Conservation (phyloP, 129 eudicot species). For the Centrapalus pauciflorus region DNA sequence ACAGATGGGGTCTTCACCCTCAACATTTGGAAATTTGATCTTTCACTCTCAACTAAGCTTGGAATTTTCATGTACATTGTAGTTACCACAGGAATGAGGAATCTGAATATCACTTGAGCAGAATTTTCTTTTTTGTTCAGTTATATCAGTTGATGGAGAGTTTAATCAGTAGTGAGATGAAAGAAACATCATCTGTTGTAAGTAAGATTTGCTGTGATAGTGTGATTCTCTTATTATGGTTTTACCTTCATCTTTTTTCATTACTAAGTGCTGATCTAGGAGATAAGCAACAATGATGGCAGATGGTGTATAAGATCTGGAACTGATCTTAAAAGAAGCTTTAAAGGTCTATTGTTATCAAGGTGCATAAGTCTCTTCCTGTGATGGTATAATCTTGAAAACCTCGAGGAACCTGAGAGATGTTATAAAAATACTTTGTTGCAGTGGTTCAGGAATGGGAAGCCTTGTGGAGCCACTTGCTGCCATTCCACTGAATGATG, state of each 20-base stretch:
- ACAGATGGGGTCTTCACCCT: background rate
- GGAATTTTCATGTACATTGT: background rate
- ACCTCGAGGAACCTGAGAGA: constrained; percentile 11
- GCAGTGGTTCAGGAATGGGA: constrained; percentile 84
- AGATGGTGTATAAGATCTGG: constrained; percentile 91
- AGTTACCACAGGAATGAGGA: background rate
- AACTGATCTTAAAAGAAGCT: constrained; percentile 37
- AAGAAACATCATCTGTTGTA: constrained; percentile 58
- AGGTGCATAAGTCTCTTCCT: constrained; percentile 44
- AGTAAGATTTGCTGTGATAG: constrained; percentile 34
- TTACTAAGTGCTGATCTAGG: constrained; percentile 50
- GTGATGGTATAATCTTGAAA: background rate
- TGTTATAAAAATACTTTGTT: constrained; percentile 37
- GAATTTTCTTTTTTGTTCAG: constrained; percentile 40
- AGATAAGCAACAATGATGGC: constrained; percentile 71
- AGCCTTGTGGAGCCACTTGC: constrained; percentile 77
- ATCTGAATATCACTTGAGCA: constrained; percentile 6
- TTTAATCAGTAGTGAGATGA: constrained; percentile 49
- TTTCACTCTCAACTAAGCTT: background rate
- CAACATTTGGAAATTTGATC: background rate
- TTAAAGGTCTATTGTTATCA: constrained; percentile 82
- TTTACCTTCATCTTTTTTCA: constrained; percentile 21
- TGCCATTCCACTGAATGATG: constrained; percentile 94
- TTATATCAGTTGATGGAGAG: constrained; percentile 69
- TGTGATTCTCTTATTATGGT: constrained; percentile 11